Base-by-base conservation (phyloP, 2,329 filamentous ascomycete species). In the Trichoderma gracile region DNA sequence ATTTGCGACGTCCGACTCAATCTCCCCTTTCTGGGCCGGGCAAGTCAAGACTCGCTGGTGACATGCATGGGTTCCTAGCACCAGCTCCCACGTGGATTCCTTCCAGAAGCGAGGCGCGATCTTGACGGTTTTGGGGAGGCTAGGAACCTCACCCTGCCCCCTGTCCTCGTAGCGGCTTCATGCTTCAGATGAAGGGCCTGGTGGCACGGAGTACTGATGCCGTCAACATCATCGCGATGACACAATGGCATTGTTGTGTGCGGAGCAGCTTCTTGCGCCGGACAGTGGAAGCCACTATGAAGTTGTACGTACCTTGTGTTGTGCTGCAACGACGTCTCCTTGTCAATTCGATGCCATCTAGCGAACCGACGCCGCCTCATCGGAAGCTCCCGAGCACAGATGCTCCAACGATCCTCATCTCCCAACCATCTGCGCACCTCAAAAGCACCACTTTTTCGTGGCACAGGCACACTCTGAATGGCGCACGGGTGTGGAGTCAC, bases 21-120 rank as follows among this genome's bases (percentile, higher is more conserved):
- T 45, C 47, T 53, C 59, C 49, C 58, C 49, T 54, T 62, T 40
- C 17, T 50, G 17, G 25, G 19, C 40, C 33, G 12, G 38, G 42
- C 59, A 62, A 62, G 59, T 54, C 59, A 54, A n/a, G 25, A n/a
- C 59, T 62, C 40, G 27, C 40, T 30, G 59, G 47, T 62, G 49
- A 62, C 49, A 62, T 62, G 19, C 59, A 50, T 62, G 49, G 59
- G 27, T 54, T 25, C 59, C 49, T 53, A 61, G 57, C 59, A 62
- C 47, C 30, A 23, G 21, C 27, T 62, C 53, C 59, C 59, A 62
- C 59, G 59, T 62, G 59, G 59, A 53, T 62, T 62, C 59, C 47
- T 62, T 62, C 59, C 47, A 62, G 59, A 62, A 62, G 59, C 59
- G 59, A 62, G 58, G 47, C 49, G 47, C 59, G 59, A 62, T 62